phyloP scores from a whole-genome alignment of 129 eudicot species.

The Flaveria brownii region DNA sequence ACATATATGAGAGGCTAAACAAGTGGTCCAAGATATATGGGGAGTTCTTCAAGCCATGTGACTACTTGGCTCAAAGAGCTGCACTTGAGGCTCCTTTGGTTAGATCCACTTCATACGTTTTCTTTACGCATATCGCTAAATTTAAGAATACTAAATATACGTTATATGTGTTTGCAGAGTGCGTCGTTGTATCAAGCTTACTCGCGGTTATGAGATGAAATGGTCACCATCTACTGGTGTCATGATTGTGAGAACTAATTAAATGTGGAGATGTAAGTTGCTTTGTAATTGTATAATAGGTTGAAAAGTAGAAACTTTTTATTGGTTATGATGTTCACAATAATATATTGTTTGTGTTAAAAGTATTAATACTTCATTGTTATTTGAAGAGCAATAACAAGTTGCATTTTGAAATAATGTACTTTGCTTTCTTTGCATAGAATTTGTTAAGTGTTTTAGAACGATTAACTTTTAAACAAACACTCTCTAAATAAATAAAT shows the following conservation, averaged over 20 bases:
- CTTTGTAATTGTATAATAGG: constrained; percentile 3
- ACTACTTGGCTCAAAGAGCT: constrained; percentile 71
- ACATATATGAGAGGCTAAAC: constrained; percentile 63
- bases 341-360: neutral
- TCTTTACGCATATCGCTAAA: neutral
- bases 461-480: too few relatives aligned
- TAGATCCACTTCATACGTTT: constrained; percentile 25
- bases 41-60: constrained; percentile 84
- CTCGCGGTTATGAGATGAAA: constrained; percentile 55
- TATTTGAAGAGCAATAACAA: neutral
- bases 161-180: constrained; percentile 47
- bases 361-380: neutral
- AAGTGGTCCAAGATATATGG: constrained; percentile 78
- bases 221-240: neutral
- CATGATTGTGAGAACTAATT: neutral
- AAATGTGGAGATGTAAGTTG: neutral
- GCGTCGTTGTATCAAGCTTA: constrained; percentile 42
- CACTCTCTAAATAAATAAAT: too few relatives aligned
- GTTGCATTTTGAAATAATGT: neutral
- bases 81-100: constrained; percentile 86
- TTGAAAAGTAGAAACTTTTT: neutral
- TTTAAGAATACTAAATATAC: neutral
- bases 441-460: neutral
- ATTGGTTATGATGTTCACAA: constrained; percentile 16
- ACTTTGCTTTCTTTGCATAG: neutral